Conservation (phyloP, 2,329 filamentous ascomycete species). For the Keithomyces neogunnii region DNA sequence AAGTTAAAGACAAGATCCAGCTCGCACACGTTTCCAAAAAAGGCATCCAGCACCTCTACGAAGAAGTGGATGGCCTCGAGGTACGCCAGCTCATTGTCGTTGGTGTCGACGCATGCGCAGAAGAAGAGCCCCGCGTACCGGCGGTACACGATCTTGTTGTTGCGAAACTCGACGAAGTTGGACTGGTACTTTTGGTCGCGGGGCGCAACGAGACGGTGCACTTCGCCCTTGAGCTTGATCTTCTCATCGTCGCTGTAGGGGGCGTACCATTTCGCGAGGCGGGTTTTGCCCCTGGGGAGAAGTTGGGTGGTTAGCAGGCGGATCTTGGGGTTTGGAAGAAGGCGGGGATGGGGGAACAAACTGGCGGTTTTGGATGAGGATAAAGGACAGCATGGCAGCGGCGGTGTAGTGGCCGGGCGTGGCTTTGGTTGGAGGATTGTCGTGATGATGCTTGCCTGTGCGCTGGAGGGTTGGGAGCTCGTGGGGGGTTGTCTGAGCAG, state of each 20-base stretch:
- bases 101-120: conserved; percentile 97
- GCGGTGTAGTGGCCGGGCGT: not conserved
- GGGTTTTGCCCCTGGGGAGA: conserved; percentile 80
- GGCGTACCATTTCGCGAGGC: conserved; percentile 97
- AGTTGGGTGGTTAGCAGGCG: conserved; percentile 1
- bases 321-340: not conserved
- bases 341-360: conserved; percentile 26
- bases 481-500: no score
- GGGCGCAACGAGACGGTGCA: conserved; percentile 94
- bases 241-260: conserved; percentile 99
- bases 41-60: conserved; percentile 95
- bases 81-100: conserved; percentile 96
- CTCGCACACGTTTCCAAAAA: conserved; percentile 99
- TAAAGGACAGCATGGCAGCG: conserved; percentile 64
- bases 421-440: conserved; percentile 1
- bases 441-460: not conserved
- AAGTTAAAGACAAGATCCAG: conserved; percentile 82
- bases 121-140: conserved; percentile 98
- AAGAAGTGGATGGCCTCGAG: conserved; percentile 99
- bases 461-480: not conserved
- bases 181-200: conserved; percentile 99
- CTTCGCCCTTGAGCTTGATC: conserved; percentile 97
- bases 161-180: conserved; percentile 95
- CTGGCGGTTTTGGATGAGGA: conserved; percentile 86
- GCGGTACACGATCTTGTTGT: conserved; percentile 94